Conservation (phyloP, 1,284 basidiomycete species). For the Mycena sp. region DNA sequence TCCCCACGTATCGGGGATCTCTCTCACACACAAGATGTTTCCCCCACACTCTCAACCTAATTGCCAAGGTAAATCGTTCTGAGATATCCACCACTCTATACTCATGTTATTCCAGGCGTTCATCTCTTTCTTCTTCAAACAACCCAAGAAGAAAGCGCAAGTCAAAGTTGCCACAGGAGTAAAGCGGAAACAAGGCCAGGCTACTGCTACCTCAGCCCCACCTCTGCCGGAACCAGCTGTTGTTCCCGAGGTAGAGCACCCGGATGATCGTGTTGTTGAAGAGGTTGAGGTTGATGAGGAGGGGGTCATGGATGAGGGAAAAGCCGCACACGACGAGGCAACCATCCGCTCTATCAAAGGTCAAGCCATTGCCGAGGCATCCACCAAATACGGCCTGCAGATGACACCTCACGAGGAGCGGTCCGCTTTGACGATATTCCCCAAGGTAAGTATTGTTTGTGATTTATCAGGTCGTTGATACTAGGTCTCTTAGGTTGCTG, state of each 20-base stretch:
- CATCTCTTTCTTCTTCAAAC: conserved; percentile 16
- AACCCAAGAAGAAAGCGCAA: conserved; percentile 11
- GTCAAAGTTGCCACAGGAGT: background rate
- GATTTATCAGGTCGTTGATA: background rate
- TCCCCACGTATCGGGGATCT: conserved; percentile 33
- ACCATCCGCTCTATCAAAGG: background rate
- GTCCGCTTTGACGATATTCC: background rate
- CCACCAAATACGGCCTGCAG: background rate
- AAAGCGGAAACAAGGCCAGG: background rate
- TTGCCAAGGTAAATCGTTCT: conserved; percentile 35
- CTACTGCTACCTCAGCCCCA: background rate
- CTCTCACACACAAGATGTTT: conserved; percentile 25
- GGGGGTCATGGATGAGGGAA: conserved; percentile 2
- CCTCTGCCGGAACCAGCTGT: background rate
- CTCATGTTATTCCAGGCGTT: background rate
- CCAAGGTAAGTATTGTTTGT: background rate
- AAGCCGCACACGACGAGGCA: background rate
- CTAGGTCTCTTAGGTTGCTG: conserved; percentile 20
- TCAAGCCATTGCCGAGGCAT: background rate
- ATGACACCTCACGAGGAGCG: background rate
- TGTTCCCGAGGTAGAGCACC: background rate
- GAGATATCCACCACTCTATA: background rate
- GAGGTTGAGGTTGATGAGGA: conserved; percentile 2
- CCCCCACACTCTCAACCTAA: conserved; percentile 35
- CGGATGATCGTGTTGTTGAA: background rate